Base-by-base conservation (phyloP, 768 basidiomycete species). In the Boletus vermiculosoides region DNA sequence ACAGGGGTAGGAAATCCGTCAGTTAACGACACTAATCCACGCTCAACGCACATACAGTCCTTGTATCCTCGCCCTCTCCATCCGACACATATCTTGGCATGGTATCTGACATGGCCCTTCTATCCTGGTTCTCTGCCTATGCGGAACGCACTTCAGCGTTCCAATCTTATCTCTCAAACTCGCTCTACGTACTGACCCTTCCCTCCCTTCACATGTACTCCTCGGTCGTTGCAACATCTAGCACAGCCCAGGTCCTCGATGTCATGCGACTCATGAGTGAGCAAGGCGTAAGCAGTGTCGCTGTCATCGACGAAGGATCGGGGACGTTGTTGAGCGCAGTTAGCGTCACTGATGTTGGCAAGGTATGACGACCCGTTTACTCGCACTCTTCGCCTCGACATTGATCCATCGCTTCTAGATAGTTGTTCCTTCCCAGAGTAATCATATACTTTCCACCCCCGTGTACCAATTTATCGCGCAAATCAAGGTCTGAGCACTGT, bases 201-300 rank as follows among this genome's bases (percentile, higher is more conserved):
- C 88, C 87, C 22, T 90, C 85, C 6, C 71, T 90, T 5, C 79
- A 85, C 59, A 75, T 89, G 37, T 82, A 85, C 62, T 64, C 77
- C 2, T 79, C 84, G 1, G 85, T 92, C 18, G 76, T 92, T 10
- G 81, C 88, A 8, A 74, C 84, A 5, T 78, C 78, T 5, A 83
- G 87, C 44, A 78, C 76, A 16, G 81, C 83, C 2, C 80, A 80
- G 20, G 86, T 92, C 25, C 74, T 92, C 49, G 87, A 90, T 67
- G 90, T 90, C 6, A 93, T 93, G 91, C 83, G 78, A 57, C 76
- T 88, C 30, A 92, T 93, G 90, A 90, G 88, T 63, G 88, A 90
- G 58, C 82, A 88, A 65, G 91, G 91, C 23, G 89, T 93, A 25
- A 91, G 90, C 66, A 91, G 87, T 63, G 78, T 92, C 45, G 91